These are phyloP conservation scores for Colletotrichum limetticola DNA, from an alignment of 2,329 filamentous ascomycete species.

Conservation along the genomic window DNA sequence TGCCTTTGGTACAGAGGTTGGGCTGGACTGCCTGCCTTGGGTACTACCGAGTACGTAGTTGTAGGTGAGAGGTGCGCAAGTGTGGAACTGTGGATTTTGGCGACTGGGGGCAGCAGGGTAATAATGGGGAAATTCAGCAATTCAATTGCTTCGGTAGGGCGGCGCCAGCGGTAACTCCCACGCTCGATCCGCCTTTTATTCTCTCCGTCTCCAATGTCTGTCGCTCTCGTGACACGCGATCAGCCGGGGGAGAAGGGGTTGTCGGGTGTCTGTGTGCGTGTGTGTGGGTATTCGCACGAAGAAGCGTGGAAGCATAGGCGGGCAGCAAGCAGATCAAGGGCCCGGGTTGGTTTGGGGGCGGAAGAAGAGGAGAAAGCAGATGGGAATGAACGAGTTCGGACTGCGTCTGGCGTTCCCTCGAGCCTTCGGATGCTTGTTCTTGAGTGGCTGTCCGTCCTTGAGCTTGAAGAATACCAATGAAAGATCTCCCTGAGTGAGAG, in stretches of 20 bases:
- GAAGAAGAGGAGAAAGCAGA: neutral
- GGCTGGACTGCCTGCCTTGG: slow-evolving; percentile 16
- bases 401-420: neutral
- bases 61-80: no score
- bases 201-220: neutral
- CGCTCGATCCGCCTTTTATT: slow-evolving; percentile 6
- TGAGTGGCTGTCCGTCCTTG: neutral
- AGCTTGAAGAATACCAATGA: neutral
- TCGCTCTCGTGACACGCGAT: slow-evolving; percentile 32
- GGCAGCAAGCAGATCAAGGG: slow-evolving; percentile 22
- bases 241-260: slow-evolving; percentile 5
- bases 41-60: no score
- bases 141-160: neutral
- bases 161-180: slow-evolving; percentile 1
- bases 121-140: neutral
- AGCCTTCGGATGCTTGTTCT: neutral
- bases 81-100: slow-evolving; percentile 2
- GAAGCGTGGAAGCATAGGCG: neutral
- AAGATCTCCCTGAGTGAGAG: neutral
- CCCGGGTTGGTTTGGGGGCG: neutral
- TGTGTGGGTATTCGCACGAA: neutral
- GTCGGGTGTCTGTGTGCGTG: neutral
- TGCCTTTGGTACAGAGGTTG: slow-evolving; percentile 4
- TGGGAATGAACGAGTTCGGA: neutral
- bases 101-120: neutral